A percentile compares a stretch with the other conserved stretches of the same genome.
Evolutionary conservation across 2,329 filamentous ascomycete species (phyloP).

Genomic region (Nakataea oryzae): DNA sequence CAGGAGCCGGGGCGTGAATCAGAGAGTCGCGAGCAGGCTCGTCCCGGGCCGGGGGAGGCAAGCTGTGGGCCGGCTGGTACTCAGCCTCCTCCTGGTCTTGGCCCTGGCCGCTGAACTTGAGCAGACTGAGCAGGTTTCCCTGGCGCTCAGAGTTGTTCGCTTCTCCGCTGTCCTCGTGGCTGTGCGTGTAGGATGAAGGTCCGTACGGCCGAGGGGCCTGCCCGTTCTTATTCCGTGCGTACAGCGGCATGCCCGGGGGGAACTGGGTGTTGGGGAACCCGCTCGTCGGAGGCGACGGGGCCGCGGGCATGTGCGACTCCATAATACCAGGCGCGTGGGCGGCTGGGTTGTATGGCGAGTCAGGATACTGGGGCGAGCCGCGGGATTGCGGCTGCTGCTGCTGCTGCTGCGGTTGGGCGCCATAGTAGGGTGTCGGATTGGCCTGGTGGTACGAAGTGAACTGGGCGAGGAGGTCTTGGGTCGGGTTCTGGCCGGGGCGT

Average conservation of each 20-base stretch:
- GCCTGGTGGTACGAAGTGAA: constrained; percentile 19
- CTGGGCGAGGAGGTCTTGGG: constrained; percentile 20
- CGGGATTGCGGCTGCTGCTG: neutral
- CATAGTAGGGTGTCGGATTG: constrained; percentile 16
- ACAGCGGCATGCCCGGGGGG: constrained; percentile 20
- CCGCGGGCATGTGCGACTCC: constrained; percentile 24
- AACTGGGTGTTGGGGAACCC: constrained; percentile 27
- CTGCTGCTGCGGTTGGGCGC: constrained; percentile 5
- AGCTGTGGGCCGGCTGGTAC: neutral
- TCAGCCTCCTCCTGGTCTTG: constrained; percentile 7
- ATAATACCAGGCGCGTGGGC: constrained; percentile 11
- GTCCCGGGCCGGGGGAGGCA: constrained; percentile 9
- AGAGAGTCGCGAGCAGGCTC: constrained; percentile 18
- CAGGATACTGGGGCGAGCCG: constrained; percentile 7
- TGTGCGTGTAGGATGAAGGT: neutral
- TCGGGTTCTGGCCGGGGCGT: constrained; percentile 1
- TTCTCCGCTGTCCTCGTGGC: neutral
- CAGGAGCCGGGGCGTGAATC: constrained; percentile 47
- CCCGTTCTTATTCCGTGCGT: neutral
- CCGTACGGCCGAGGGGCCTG: neutral
- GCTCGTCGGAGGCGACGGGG: constrained; percentile 32
- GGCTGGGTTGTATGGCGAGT: constrained; percentile 9
- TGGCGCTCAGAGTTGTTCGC: constrained; percentile 1
- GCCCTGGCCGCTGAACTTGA: constrained; percentile 44
- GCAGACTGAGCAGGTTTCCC: constrained; percentile 41